These are phyloP conservation scores for Platismatia glauca DNA, from an alignment of 495 filamentous ascomycete genomes.

Conservation along the genomic window DNA sequence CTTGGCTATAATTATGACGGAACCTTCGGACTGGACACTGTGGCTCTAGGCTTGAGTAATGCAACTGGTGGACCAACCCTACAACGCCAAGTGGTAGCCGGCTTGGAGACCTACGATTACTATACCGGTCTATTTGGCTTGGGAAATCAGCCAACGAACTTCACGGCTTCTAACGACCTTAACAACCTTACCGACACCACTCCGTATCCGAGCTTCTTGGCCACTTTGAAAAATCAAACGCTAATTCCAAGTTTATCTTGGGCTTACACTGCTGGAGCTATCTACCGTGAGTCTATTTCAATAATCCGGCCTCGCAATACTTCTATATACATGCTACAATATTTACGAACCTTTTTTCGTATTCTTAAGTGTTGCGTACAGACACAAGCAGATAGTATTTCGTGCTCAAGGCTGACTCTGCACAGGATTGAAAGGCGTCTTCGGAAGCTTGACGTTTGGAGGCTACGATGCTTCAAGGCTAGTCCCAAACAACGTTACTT, in stretches of 20 bases:
- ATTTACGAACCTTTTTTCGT: not conserved
- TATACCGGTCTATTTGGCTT: constrained; percentile 55
- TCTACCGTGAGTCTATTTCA: constrained; percentile 30
- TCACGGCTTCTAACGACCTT: constrained; percentile 11
- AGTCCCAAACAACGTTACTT: constrained; percentile 30
- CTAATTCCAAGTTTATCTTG: constrained; percentile 42
- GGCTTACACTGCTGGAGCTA: constrained; percentile 47
- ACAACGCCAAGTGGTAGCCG: constrained; percentile 38
- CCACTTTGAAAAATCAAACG: constrained; percentile 36
- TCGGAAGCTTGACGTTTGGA: constrained; percentile 45
- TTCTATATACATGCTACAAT: not conserved
- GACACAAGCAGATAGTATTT: not conserved
- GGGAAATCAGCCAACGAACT: constrained; percentile 32
- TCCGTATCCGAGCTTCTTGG: constrained; percentile 29
- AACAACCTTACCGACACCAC: not conserved
- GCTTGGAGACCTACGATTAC: constrained; percentile 37
- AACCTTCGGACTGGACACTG: constrained; percentile 36
- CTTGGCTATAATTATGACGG: constrained; percentile 4
- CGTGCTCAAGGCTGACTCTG: constrained; percentile 28
- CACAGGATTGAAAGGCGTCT: constrained; percentile 37
- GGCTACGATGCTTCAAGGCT: constrained; percentile 47
- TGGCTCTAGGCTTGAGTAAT: constrained; percentile 35
- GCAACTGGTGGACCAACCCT: constrained; percentile 30
- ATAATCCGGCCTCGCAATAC: not conserved
- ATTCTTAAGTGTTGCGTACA: not conserved